Evolutionary conservation across 176 grass and related monocot species (phyloP).

Genomic region (Oryza nivara): DNA sequence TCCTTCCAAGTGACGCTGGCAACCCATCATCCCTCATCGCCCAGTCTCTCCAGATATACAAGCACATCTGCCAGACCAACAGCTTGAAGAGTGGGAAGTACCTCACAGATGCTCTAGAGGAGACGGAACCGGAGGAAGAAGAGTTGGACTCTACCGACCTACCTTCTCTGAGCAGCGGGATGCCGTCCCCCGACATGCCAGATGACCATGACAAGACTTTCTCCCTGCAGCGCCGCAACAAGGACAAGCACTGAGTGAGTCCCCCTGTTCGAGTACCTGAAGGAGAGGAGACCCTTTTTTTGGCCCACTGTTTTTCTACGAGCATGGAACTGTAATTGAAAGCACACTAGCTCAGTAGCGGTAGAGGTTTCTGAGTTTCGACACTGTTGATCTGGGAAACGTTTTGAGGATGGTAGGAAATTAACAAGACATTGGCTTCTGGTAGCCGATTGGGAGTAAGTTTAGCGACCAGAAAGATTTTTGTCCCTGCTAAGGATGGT

Average conservation of each 20-base stretch:
- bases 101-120: constrained; percentile 24
- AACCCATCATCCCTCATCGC: constrained; percentile 74
- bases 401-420: constrained; percentile 31
- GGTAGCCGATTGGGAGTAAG: neutral
- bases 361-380: neutral
- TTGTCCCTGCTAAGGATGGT: neutral
- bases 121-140: constrained; percentile 13
- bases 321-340: constrained; percentile 15
- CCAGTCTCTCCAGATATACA: constrained; percentile 78
- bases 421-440: constrained; percentile 18
- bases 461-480: neutral
- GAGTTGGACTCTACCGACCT: neutral
- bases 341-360: constrained; percentile 1
- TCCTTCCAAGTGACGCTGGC: constrained; percentile 63
- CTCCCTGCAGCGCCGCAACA: constrained; percentile 20
- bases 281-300: constrained; percentile 30
- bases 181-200: neutral
- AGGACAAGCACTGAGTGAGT: constrained; percentile 34
- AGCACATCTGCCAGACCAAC: constrained; percentile 46
- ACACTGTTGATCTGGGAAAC: neutral
- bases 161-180: constrained; percentile 22
- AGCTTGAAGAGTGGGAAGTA: neutral
- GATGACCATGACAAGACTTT: constrained; percentile 27
- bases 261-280: constrained; percentile 2
- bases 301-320: constrained; percentile 4